Evolutionary conservation across 805 yeast species (phyloP), one percentile per base, ranked within the genome.

Genomic region (Kluyveromyces wickerhamii): DNA sequence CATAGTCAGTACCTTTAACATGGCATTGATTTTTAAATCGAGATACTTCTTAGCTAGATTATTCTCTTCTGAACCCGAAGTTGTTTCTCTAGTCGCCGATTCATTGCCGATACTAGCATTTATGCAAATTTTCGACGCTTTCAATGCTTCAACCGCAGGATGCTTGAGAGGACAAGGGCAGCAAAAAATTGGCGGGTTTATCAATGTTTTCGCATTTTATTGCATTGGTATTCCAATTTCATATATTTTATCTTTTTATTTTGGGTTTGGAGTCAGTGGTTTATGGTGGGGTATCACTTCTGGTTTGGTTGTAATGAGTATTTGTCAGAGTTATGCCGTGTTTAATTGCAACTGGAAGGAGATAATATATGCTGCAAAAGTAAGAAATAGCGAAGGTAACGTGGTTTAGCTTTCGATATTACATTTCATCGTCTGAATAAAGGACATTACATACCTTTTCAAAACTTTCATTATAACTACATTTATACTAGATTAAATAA

Each of bases 111-210:
- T 78, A 29, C 71, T 77, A 30, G 82, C 87, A 1, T 48, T 74
- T 21, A 79, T 78, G 71, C 88, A 81, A 59, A 58, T 82, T 17
- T 72, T 72, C 36, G 92, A 82, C 55, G 77, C 79, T 8, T 59
- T 76, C 48, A 72, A 79, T 42, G 82, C 85, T 11, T 75, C 79
- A 32, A 72, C 82, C 1, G 87, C 85, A 11, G 89, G 89, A 11
- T 69, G 84, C 40, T 62, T 82, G 35, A 68, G 92, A 52, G 89
- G 89, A 5, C 88, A 80, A 59, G 89, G 89, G 11, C 73, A 57
- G 42, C 62, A 55, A 42, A 55, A 52, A 35, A 51, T 57, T 21
- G 63, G 67, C 28, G 67, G 67, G 5, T 48, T 52, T 46, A 62
- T 61, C 38, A 57, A 48, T 21, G 42, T 47, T 26, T 45, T 56